phyloP scores from a whole-genome alignment of 2,329 filamentous ascomycete species.

The Nothophaeocryptopus gaeumannii region DNA sequence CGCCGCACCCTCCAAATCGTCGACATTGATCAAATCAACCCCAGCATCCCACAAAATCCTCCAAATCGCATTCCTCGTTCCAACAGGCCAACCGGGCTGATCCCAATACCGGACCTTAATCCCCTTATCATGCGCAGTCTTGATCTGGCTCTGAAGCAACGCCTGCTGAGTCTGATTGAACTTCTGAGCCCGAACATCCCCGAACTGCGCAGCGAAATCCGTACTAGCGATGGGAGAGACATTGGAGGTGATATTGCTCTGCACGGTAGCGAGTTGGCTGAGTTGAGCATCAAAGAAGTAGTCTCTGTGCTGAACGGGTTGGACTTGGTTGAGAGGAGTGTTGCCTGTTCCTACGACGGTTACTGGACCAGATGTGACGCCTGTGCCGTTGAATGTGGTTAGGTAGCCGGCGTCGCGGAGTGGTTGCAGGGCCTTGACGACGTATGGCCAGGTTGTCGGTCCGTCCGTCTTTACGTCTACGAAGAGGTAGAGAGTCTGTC shows the following conservation, averaged over 20 bases:
- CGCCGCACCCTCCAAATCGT: conserved; percentile 57
- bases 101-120: conserved; percentile 64
- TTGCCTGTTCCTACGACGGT: conserved; percentile 64
- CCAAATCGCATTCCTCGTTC: conserved; percentile 60
- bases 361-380: conserved; percentile 49
- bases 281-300: conserved; percentile 63
- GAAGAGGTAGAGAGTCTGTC: conserved; percentile 63
- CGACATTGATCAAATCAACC: conserved; percentile 62
- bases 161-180: conserved; percentile 51
- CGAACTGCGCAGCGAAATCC: conserved; percentile 46
- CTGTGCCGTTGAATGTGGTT: conserved; percentile 50
- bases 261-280: conserved; percentile 41
- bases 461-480: conserved; percentile 63
- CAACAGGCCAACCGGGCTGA: conserved; percentile 58
- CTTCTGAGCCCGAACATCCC: conserved; percentile 35
- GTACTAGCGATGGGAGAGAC: conserved; percentile 56
- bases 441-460: conserved; percentile 53
- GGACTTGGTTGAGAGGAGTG: conserved; percentile 48
- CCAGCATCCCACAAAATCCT: conserved; percentile 55
- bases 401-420: conserved; percentile 54
- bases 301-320: conserved; percentile 39
- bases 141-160: conserved; percentile 53
- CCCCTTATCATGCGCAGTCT: conserved; percentile 53
- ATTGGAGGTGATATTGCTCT: conserved; percentile 45
- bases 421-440: conserved; percentile 56